Evolutionary conservation across 2,329 filamentous ascomycete genomes (phyloP).

Genomic region (Neocucurbitaria cava): DNA sequence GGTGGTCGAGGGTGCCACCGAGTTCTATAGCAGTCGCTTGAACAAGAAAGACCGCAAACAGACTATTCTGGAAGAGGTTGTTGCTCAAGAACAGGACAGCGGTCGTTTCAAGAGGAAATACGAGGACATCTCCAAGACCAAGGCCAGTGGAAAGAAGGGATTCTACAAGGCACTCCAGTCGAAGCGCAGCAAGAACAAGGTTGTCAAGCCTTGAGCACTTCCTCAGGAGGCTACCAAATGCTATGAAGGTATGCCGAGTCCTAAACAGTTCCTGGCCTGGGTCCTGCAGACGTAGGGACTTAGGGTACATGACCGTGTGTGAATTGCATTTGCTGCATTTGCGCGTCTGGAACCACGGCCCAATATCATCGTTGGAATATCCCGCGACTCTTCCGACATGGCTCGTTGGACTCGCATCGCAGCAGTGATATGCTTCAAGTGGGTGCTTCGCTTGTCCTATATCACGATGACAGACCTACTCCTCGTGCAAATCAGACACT

Average conservation of each 20-base stretch:
- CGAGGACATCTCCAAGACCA: conserved; percentile 79
- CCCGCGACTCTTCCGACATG: not conserved
- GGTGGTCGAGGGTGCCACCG: conserved; percentile 85
- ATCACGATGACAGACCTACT: conserved; percentile 8
- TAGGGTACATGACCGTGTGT: no score
- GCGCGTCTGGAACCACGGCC: not conserved
- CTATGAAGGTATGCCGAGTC: not conserved
- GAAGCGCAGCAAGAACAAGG: conserved; percentile 56
- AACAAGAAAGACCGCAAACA: conserved; percentile 86
- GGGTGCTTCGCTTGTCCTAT: not conserved
- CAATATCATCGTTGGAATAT: not conserved
- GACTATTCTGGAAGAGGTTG: conserved; percentile 84
- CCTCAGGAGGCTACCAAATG: not conserved
- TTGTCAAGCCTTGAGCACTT: conserved; percentile 42
- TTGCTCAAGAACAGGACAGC: conserved; percentile 70
- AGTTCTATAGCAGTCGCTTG: conserved; percentile 82
- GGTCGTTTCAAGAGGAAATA: conserved; percentile 88
- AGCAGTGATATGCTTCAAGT: not conserved
- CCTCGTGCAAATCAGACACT: conserved; percentile 48
- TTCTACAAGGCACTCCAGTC: conserved; percentile 82
- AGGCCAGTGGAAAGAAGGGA: conserved; percentile 86
- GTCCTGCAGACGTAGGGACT: not conserved
- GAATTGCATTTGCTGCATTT: not conserved
- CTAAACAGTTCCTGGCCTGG: not conserved
- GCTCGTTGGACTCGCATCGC: not conserved